Percentiles rank a stretch among this genome's conserved stretches.
Evolutionary conservation across 352 stramenopile genomes (phyloP).

Genomic region (Phytophthora constricta): DNA sequence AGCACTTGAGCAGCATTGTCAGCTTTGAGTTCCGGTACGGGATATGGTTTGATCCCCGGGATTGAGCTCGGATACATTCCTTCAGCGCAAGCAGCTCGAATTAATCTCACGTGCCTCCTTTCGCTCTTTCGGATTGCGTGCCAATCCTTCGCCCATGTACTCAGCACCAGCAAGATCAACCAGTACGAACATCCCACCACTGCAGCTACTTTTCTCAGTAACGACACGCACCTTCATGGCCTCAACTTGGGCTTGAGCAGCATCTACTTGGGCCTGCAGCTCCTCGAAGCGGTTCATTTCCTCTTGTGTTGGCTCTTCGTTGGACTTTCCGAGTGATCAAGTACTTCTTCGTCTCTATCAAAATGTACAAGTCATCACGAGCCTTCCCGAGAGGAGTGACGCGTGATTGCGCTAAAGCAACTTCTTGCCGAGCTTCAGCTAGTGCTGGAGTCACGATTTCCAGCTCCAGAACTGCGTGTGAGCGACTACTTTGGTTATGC

Average conservation of each 20-base stretch:
- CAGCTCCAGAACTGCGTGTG: conserved; percentile 59
- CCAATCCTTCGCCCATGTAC: conserved; percentile 54
- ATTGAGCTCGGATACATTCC: conserved; percentile 50
- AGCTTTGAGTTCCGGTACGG: conserved; percentile 55
- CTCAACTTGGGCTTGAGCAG: conserved; percentile 27
- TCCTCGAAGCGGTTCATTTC: conserved; percentile 27
- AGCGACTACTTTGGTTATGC: conserved; percentile 56
- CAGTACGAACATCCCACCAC: conserved; percentile 51
- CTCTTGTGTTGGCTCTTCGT: conserved; percentile 26
- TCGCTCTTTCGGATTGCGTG: conserved; percentile 15
- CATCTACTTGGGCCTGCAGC: conserved; percentile 28
- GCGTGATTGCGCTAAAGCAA: conserved; percentile 39
- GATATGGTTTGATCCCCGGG: conserved; percentile 21
- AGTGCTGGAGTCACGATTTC: conserved; percentile 56
- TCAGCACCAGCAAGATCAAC: conserved; percentile 63
- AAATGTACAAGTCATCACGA: conserved; percentile 56
- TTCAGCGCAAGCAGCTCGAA: conserved; percentile 58
- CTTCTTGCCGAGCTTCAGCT: conserved; percentile 34
- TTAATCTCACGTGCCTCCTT: conserved; percentile 52
- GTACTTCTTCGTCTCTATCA: conserved; percentile 54
- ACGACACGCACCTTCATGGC: conserved; percentile 21
- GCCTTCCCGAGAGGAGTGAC: conserved; percentile 56
- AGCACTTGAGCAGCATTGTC: conserved; percentile 53
- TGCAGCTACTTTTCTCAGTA: conserved; percentile 18
- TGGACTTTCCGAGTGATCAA: conserved; percentile 35